Evolutionary conservation across 2,329 filamentous ascomycete species (phyloP), one percentile per base, ranked within the genome.

Genomic region (Dactylellina sp.): DNA sequence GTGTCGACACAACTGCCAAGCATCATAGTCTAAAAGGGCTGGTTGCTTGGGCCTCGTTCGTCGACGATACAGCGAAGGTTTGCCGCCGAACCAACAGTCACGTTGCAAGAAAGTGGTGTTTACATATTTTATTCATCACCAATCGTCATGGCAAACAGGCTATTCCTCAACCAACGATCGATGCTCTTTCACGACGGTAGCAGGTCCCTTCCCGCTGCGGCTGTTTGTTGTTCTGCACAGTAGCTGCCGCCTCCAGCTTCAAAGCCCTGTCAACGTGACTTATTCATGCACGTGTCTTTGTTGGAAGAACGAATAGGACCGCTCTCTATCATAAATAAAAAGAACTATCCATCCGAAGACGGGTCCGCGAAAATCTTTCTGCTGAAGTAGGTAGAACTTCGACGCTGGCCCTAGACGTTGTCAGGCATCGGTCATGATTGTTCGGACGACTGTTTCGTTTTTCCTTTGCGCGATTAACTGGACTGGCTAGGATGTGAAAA

Each of bases 191-290:
- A 16, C 32, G 24, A 55, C 50, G 32, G 37, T 55, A 12, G 50
- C 39, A 63, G 50, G 35, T 65, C 55, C 61, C 49, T 59, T 65
- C 60, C 60, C 44, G 20, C 68, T 53, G 22, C 53, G 56, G 56
- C 40, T 50, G 52, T 72, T 71, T 72, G 66, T 72, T 70, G 53
- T 57, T 47, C 39, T 46, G 60, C 60, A 55, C 44, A 20, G 28
- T 18, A 35, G 22, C 60, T 63, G 49, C 46, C 59, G 35, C 28
- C 9, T 32, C 28, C 28, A 32, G 28, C 28, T 9, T 32, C 28
- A 37, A 47, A 47, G 25, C 53, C 66, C 49, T 64, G 53, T 65
- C 60, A 72, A 64, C 60, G 60, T 72, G 68, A 64, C 59, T 65
- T 46, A 12, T 55, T 55, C 42, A 64, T 72, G 68, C 68, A 72